Evolutionary conservation across 306 rosid species (phyloP).

Genomic region (Sechiopsis laciniata): DNA sequence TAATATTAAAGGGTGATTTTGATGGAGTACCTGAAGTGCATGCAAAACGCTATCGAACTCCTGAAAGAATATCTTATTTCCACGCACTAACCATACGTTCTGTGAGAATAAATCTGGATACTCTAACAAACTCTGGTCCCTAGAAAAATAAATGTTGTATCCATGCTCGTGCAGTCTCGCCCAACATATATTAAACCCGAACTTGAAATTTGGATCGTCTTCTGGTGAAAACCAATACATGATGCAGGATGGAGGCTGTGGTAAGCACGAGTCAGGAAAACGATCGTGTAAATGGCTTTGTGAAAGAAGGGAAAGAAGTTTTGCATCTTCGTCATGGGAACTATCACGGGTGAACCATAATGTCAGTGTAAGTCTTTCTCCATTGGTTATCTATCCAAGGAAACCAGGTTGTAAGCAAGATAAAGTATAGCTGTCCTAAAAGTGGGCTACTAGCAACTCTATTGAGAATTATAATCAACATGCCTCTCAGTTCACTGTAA

Average conservation of each 20-base stretch:
- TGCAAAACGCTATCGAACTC: slow-evolving; percentile 74
- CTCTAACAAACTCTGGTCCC: slow-evolving; percentile 36
- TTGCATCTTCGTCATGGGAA: slow-evolving; percentile 76
- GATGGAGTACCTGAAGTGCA: slow-evolving; percentile 70
- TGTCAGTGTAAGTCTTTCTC: slow-evolving; percentile 89
- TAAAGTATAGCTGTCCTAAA: background rate
- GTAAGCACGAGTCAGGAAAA: slow-evolving; percentile 40
- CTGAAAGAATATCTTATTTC: slow-evolving; percentile 45
- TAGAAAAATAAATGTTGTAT: slow-evolving; percentile 42
- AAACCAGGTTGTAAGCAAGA: slow-evolving; percentile 20
- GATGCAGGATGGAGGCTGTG: slow-evolving; percentile 65
- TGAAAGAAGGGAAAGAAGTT: slow-evolving; percentile 67
- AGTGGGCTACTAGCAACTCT: slow-evolving; percentile 5
- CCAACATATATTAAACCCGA: slow-evolving; percentile 77
- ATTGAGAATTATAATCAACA: background rate
- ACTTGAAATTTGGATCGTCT: slow-evolving; percentile 36
- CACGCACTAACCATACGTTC: slow-evolving; percentile 48
- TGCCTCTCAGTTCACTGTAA: background rate
- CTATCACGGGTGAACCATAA: slow-evolving; percentile 85
- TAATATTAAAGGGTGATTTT: background rate
- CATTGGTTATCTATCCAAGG: slow-evolving; percentile 58
- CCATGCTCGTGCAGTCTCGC: slow-evolving; percentile 75
- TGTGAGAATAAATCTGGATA: slow-evolving; percentile 41
- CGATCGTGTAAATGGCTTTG: slow-evolving; percentile 34
- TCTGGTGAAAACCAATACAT: slow-evolving; percentile 81